Conservation (phyloP, 2,329 filamentous ascomycete genomes). For the Fusarium liriodendri region DNA sequence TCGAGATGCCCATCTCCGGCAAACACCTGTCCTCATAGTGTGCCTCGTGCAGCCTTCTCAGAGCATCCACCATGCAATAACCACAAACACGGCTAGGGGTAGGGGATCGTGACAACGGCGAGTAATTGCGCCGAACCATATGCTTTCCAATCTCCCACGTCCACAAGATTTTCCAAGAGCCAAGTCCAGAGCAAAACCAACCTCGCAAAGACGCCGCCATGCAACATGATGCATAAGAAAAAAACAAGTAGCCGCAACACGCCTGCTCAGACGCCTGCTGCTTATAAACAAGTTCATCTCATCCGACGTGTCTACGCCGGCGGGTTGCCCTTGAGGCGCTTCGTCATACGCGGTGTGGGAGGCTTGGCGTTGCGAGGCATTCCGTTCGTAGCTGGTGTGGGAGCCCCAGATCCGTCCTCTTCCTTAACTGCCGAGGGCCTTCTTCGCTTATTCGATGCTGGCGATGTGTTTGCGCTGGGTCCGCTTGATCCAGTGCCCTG, state of each 20-base stretch:
- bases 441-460: slow-evolving; percentile 69
- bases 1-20: slow-evolving; percentile 27
- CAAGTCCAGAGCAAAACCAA: slow-evolving; percentile 26
- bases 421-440: slow-evolving; percentile 68
- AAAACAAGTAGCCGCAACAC: slow-evolving; percentile 18
- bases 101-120: slow-evolving; percentile 14
- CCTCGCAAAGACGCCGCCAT: slow-evolving; percentile 50
- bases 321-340: slow-evolving; percentile 63
- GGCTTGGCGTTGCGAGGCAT: slow-evolving; percentile 65
- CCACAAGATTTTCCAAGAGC: slow-evolving; percentile 38
- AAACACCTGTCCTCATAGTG: not conserved
- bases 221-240: slow-evolving; percentile 50
- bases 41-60: slow-evolving; percentile 5
- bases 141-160: slow-evolving; percentile 37
- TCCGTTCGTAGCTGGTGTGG: slow-evolving; percentile 63
- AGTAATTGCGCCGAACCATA: slow-evolving; percentile 34
- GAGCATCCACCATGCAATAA: slow-evolving; percentile 20
- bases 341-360: slow-evolving; percentile 67
- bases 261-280: not conserved
- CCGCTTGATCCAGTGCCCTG: slow-evolving; percentile 75
- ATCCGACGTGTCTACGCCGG: slow-evolving; percentile 42
- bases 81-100: slow-evolving; percentile 15
- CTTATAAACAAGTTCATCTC: not conserved
- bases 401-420: slow-evolving; percentile 63
- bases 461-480: slow-evolving; percentile 75